These are phyloP conservation scores for Talaromyces borbonicus DNA, from an alignment of 495 filamentous ascomycete species.

Conservation along the genomic window DNA sequence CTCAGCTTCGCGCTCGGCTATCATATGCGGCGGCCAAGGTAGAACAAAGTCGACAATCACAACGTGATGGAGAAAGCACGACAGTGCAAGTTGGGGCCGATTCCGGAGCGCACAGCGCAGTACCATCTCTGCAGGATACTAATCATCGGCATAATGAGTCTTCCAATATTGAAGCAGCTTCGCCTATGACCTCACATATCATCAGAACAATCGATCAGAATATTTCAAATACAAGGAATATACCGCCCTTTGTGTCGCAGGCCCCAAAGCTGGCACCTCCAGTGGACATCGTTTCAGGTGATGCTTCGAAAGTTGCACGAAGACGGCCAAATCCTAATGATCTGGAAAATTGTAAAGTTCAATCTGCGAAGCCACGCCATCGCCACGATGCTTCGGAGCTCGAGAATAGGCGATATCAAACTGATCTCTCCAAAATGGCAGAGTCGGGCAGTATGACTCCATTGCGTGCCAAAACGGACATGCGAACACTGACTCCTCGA, in stretches of 20 bases:
- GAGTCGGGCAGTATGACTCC: slow-evolving; percentile 26
- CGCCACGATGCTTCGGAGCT: slow-evolving; percentile 30
- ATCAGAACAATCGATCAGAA: neutral
- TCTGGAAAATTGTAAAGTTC: slow-evolving; percentile 12
- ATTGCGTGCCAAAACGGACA: slow-evolving; percentile 15
- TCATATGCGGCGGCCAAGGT: slow-evolving; percentile 88
- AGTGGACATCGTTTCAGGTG: slow-evolving; percentile 38
- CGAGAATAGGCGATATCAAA: slow-evolving; percentile 24
- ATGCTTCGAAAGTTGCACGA: slow-evolving; percentile 17
- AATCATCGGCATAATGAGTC: slow-evolving; percentile 8
- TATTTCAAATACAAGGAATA: neutral
- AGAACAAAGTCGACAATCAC: slow-evolving; percentile 71
- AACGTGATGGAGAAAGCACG: slow-evolving; percentile 11
- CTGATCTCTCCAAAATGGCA: slow-evolving; percentile 23
- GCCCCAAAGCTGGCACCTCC: slow-evolving; percentile 46
- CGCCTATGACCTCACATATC: neutral
- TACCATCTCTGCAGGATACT: neutral
- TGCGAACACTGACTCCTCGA: slow-evolving; percentile 3
- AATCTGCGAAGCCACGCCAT: slow-evolving; percentile 21
- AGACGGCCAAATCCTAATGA: slow-evolving; percentile 35
- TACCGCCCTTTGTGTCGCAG: slow-evolving; percentile 1
- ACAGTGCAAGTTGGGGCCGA: neutral
- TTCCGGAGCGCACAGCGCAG: neutral
- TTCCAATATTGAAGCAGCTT: slow-evolving; percentile 1
- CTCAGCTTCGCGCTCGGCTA: slow-evolving; percentile 66